Evolutionary conservation across 2,329 filamentous ascomycete species (phyloP).

Genomic region (Fusarium mundagurra): DNA sequence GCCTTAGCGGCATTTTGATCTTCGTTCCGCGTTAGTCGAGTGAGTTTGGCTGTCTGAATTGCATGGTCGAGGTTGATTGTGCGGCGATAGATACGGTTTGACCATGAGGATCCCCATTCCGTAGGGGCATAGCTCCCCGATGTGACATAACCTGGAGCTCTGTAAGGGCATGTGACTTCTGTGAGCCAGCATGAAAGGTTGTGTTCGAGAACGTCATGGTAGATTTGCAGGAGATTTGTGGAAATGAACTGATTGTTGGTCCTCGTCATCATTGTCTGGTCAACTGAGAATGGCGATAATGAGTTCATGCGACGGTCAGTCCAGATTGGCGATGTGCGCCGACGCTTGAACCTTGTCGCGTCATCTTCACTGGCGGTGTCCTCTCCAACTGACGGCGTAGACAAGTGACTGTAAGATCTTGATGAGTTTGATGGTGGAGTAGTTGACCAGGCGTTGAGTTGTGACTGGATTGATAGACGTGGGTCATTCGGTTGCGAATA

Average conservation of each 20-base stretch:
- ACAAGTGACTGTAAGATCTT: neutral
- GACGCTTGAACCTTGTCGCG: slow-evolving; percentile 19
- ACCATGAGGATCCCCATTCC: slow-evolving; percentile 41
- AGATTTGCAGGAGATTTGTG: slow-evolving; percentile 37
- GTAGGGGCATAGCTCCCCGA: neutral
- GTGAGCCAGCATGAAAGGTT: slow-evolving; percentile 42
- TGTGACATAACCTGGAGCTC: slow-evolving; percentile 20
- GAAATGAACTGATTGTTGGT: slow-evolving; percentile 40
- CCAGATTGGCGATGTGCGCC: slow-evolving; percentile 25
- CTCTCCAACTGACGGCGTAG: neutral
- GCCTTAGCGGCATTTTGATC: slow-evolving; percentile 31
- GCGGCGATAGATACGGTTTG: slow-evolving; percentile 40
- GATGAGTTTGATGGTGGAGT: neutral
- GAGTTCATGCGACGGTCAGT: slow-evolving; percentile 11
- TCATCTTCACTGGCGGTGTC: neutral
- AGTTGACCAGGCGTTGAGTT: slow-evolving; percentile 5
- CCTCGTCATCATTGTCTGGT: slow-evolving; percentile 39
- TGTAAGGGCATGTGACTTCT: slow-evolving; percentile 40
- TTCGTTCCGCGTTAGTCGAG: slow-evolving; percentile 27
- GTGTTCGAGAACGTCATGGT: slow-evolving; percentile 40
- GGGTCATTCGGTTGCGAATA: slow-evolving; percentile 7
- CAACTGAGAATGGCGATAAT: slow-evolving; percentile 35
- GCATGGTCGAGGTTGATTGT: slow-evolving; percentile 38
- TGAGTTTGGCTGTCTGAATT: slow-evolving; percentile 33
- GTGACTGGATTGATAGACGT: neutral